These are phyloP conservation scores for Candida montana DNA, from an alignment of 805 yeast genomes.

Conservation along the genomic window DNA sequence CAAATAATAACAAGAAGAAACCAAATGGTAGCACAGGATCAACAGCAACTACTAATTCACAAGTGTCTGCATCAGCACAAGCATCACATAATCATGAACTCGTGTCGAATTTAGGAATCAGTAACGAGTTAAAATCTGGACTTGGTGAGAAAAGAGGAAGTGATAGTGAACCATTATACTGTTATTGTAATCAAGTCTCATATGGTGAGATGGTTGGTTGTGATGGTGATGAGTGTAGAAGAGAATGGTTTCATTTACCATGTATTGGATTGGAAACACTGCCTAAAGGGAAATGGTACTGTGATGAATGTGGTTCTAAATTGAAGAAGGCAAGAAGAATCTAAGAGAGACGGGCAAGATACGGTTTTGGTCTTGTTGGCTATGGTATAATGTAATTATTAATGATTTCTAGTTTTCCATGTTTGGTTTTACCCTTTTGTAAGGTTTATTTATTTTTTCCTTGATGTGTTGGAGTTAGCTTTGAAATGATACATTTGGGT, in stretches of 20 bases:
- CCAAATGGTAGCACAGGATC: too few relatives aligned
- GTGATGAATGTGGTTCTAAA: conserved; percentile 52
- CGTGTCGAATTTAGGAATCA: conserved; percentile 4
- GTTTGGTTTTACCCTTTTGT: too few relatives aligned
- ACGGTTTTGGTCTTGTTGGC: too few relatives aligned
- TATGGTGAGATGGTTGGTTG: conserved; percentile 99
- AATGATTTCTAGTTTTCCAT: too few relatives aligned
- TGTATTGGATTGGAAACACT: conserved; percentile 83
- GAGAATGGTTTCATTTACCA: conserved; percentile 95
- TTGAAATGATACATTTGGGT: too few relatives aligned
- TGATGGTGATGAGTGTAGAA: conserved; percentile 86
- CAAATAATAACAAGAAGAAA: conserved; percentile 9
- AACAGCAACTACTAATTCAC: neutral
- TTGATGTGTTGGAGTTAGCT: too few relatives aligned
- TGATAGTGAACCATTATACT: conserved; percentile 81
- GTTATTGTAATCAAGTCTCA: conserved; percentile 95
- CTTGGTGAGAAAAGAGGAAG: conserved; percentile 15
- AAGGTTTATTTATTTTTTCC: too few relatives aligned
- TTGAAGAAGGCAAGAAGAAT: conserved; percentile 34
- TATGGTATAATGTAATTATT: neutral
- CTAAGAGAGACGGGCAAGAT: neutral
- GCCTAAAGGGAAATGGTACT: conserved; percentile 84
- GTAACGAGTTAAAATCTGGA: conserved; percentile 11
- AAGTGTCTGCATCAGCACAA: too few relatives aligned
- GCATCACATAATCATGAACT: too few relatives aligned